A percentile compares a stretch with the other conserved stretches of the same genome.
phyloP scores from a whole-genome alignment of 441 rosid species.

The Eruca vesicaria region DNA sequence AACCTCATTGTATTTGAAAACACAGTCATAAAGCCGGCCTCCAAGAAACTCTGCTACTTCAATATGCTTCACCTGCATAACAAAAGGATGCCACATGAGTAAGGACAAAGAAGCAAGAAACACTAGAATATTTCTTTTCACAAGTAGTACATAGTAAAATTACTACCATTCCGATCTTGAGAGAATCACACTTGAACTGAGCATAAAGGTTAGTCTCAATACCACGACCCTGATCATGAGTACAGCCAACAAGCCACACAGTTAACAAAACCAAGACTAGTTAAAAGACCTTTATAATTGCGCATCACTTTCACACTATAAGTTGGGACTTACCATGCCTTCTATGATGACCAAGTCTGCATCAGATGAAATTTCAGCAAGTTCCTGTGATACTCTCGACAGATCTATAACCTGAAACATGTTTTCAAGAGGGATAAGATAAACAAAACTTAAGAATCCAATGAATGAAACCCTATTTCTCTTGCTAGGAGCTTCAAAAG shows the following conservation, averaged over 20 bases:
- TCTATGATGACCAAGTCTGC: slow-evolving; percentile 91
- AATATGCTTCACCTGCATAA: slow-evolving; percentile 77
- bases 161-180: slow-evolving; percentile 93
- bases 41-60: slow-evolving; percentile 97
- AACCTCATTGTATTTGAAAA: slow-evolving; percentile 77
- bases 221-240: slow-evolving; percentile 79
- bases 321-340: slow-evolving; percentile 69
- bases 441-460: not conserved
- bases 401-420: slow-evolving; percentile 87
- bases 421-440: not conserved
- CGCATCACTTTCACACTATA: not conserved
- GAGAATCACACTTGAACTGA: slow-evolving; percentile 93
- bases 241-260: slow-evolving; percentile 26
- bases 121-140: not conserved
- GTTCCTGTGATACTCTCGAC: slow-evolving; percentile 76
- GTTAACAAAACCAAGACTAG: slow-evolving; percentile 10
- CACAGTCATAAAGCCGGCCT: slow-evolving; percentile 92
- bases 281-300: not conserved
- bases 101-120: not conserved
- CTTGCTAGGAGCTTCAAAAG: not conserved
- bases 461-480: not conserved
- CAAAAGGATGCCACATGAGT: not conserved
- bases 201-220: slow-evolving; percentile 97
- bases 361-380: slow-evolving; percentile 74
- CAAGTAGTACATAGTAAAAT: not conserved